Evolutionary conservation across 352 stramenopile genomes (phyloP).

Genomic region (Labyrinthula sp.): DNA sequence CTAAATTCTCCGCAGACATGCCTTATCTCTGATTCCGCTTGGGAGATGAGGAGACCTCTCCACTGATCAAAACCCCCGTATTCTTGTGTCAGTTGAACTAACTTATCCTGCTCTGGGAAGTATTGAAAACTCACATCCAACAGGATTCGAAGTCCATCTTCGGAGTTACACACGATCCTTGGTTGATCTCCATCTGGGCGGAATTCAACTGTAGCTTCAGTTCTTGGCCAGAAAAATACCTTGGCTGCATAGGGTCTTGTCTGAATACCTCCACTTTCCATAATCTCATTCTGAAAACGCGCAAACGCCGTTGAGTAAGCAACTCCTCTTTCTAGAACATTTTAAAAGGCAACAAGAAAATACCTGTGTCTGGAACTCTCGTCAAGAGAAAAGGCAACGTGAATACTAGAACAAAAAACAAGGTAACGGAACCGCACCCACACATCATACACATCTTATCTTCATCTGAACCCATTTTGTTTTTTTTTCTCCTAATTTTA

Average conservation of each 20-base stretch:
- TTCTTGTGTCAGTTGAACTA: conserved; percentile 4
- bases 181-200: not conserved
- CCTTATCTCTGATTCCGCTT: not conserved
- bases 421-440: too few species aligned
- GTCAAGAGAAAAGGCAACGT: too few species aligned
- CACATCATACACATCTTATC: too few species aligned
- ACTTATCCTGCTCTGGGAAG: not conserved
- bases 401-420: too few species aligned
- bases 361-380: too few species aligned
- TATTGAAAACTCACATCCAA: conserved; percentile 5
- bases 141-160: not conserved
- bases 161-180: conserved; percentile 1
- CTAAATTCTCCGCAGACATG: conserved; percentile 1
- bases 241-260: conserved; percentile 2
- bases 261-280: conserved; percentile 11
- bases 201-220: conserved; percentile 1
- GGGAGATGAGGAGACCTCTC: not conserved
- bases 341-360: too few species aligned
- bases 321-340: too few species aligned
- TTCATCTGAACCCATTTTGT: too few species aligned
- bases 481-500: too few species aligned
- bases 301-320: too few species aligned
- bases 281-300: too few species aligned
- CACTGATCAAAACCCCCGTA: conserved; percentile 1
- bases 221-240: conserved; percentile 1